Conservation (phyloP, 2,329 filamentous ascomycete genomes). For the Fusarium chlamydosporum region DNA sequence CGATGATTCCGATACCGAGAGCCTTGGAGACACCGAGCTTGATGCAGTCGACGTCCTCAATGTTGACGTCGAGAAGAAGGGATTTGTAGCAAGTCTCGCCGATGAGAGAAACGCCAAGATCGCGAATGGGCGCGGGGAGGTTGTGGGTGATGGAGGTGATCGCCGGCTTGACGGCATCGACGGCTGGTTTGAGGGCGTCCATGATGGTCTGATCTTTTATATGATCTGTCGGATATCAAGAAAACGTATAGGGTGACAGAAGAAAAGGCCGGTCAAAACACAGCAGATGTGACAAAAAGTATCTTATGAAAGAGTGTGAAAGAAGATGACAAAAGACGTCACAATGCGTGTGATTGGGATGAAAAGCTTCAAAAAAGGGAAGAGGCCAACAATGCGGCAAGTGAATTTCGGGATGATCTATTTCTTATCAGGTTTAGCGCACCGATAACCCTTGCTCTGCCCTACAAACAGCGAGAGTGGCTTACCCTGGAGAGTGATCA, state of each 20-base stretch:
- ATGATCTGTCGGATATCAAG: conserved; percentile 1
- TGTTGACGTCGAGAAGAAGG: conserved; percentile 87
- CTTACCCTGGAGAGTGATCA: conserved; percentile 17
- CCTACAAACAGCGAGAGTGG: conserved; percentile 1
- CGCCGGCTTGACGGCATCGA: conserved; percentile 73
- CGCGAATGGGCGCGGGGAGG: conserved; percentile 80
- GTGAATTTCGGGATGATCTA: conserved; percentile 24
- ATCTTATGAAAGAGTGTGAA: conserved; percentile 37
- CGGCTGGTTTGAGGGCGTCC: conserved; percentile 73
- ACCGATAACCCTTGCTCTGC: conserved; percentile 19
- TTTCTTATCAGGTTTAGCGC: conserved; percentile 21
- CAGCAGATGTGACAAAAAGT: conserved; percentile 4
- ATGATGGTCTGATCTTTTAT: conserved; percentile 57
- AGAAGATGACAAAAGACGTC: conserved; percentile 38
- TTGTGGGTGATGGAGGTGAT: conserved; percentile 79
- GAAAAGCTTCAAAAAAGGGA: conserved; percentile 22
- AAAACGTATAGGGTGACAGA: neutral
- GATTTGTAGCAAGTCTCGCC: conserved; percentile 87
- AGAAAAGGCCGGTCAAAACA: conserved; percentile 6
- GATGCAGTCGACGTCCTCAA: conserved; percentile 81
- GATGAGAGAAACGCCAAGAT: conserved; percentile 83
- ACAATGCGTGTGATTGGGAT: conserved; percentile 27
- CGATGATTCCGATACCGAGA: conserved; percentile 93
- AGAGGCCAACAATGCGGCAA: conserved; percentile 46
- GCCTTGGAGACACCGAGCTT: conserved; percentile 93